These are phyloP conservation scores for Ustilago loliicola DNA, from an alignment of 1,284 basidiomycete genomes.

Conservation along the genomic window DNA sequence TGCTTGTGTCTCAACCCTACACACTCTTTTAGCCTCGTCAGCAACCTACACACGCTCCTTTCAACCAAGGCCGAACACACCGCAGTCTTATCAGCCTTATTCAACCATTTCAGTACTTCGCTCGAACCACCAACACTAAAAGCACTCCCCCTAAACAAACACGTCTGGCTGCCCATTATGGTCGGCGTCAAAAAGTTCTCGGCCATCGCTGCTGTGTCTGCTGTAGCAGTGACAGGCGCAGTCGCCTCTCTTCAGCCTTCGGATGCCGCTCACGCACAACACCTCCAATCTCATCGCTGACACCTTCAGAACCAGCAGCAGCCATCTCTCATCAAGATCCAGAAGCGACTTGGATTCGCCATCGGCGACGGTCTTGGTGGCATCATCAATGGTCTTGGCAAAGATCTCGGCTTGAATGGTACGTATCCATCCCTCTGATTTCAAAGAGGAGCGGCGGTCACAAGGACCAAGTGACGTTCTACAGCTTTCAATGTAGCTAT, in stretches of 20 bases:
- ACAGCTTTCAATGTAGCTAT: background rate
- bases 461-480: background rate
- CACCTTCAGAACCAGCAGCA: conserved; percentile 20
- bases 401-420: conserved; percentile 38
- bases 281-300: conserved; percentile 29
- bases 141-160: background rate
- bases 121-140: background rate
- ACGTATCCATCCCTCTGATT: conserved; percentile 17
- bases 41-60: conserved; percentile 26
- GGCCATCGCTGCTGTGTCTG: conserved; percentile 37
- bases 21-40: conserved; percentile 27
- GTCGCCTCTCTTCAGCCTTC: conserved; percentile 32
- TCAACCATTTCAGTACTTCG: background rate
- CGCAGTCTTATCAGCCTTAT: background rate
- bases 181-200: conserved; percentile 36
- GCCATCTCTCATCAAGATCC: conserved; percentile 40
- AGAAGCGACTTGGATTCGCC: conserved; percentile 29
- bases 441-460: conserved; percentile 5
- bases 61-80: conserved; percentile 4
- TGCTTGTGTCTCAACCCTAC: conserved; percentile 8
- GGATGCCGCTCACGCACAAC: conserved; percentile 29
- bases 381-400: conserved; percentile 30
- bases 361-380: conserved; percentile 33
- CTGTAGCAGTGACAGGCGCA: conserved; percentile 31
- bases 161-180: conserved; percentile 18